These are phyloP conservation scores for Mycena sp. DNA, from an alignment of 1,284 basidiomycete genomes.

Conservation along the genomic window DNA sequence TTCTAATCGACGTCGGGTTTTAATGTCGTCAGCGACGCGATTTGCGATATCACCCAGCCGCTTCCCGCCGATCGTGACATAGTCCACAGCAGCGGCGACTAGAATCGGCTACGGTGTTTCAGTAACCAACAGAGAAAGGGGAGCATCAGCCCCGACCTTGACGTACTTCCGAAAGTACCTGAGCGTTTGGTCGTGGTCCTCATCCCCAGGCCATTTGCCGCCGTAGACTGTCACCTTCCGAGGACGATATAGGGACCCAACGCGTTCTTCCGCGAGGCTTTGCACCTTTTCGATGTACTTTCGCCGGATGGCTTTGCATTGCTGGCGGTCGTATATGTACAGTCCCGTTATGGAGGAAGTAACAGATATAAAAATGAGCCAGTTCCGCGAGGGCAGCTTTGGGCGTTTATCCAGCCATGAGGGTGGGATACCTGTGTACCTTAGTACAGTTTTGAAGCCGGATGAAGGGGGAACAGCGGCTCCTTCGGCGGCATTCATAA, in stretches of 20 bases:
- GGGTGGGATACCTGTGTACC: slow-evolving; percentile 74
- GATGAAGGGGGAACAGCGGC: slow-evolving; percentile 37
- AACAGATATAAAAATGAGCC: slow-evolving; percentile 91
- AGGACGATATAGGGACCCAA: slow-evolving; percentile 74
- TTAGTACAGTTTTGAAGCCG: slow-evolving; percentile 61
- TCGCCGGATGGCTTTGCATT: slow-evolving; percentile 81
- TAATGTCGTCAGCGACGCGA: slow-evolving; percentile 79
- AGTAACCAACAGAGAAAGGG: slow-evolving; percentile 23
- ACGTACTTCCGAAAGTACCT: slow-evolving; percentile 96
- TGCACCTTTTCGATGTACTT: slow-evolving; percentile 86
- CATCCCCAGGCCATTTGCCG: slow-evolving; percentile 93
- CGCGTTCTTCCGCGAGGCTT: slow-evolving; percentile 74
- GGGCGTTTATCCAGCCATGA: slow-evolving; percentile 81
- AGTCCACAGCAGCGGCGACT: slow-evolving; percentile 95
- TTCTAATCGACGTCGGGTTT: slow-evolving; percentile 68
- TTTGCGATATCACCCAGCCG: slow-evolving; percentile 86
- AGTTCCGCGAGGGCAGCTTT: slow-evolving; percentile 89
- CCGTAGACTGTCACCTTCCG: slow-evolving; percentile 91
- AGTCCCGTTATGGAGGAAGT: slow-evolving; percentile 76
- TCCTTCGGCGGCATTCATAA: slow-evolving; percentile 22
- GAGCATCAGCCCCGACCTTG: slow-evolving; percentile 71
- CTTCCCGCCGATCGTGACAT: slow-evolving; percentile 84
- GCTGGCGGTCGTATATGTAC: slow-evolving; percentile 86
- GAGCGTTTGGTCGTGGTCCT: slow-evolving; percentile 86
- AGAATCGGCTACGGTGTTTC: slow-evolving; percentile 79